These are phyloP conservation scores for Aspergillus puulaauensis DNA, from an alignment of 2,329 filamentous ascomycete genomes.

Conservation along the genomic window DNA sequence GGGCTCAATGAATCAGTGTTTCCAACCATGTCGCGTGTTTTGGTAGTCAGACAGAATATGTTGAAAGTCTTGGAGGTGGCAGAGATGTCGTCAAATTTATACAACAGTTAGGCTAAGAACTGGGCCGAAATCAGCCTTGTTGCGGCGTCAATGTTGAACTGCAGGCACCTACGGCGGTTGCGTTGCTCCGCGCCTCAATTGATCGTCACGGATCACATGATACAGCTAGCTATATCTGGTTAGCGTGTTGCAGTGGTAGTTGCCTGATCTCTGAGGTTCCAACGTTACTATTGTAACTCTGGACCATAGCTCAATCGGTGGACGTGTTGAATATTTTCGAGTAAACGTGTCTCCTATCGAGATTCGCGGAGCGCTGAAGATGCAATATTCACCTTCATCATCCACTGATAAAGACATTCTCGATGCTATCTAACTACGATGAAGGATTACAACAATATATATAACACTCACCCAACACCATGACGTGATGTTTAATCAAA, in stretches of 20 bases:
- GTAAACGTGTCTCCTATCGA: no score
- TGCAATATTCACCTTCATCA: no score
- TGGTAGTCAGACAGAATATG: not conserved
- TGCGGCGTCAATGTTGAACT: not conserved
- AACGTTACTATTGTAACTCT: no score
- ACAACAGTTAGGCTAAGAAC: not conserved
- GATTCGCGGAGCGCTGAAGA: no score
- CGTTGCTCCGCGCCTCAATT: not conserved
- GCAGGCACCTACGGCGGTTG: not conserved
- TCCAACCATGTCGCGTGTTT: constrained; percentile 12
- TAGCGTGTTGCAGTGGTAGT: not conserved
- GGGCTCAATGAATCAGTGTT: constrained; percentile 25
- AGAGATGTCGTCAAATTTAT: not conserved
- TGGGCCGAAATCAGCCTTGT: not conserved
- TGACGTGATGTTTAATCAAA: no score
- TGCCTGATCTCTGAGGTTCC: not conserved
- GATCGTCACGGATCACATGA: not conserved
- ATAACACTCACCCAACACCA: no score
- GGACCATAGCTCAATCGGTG: no score
- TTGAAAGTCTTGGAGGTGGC: not conserved
- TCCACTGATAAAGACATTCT: no score
- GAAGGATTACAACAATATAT: no score
- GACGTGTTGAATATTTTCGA: no score
- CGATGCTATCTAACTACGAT: no score
- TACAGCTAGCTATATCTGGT: not conserved